phyloP scores from a whole-genome alignment of 345 rosid species.

The Raphanus raphanistrum region DNA sequence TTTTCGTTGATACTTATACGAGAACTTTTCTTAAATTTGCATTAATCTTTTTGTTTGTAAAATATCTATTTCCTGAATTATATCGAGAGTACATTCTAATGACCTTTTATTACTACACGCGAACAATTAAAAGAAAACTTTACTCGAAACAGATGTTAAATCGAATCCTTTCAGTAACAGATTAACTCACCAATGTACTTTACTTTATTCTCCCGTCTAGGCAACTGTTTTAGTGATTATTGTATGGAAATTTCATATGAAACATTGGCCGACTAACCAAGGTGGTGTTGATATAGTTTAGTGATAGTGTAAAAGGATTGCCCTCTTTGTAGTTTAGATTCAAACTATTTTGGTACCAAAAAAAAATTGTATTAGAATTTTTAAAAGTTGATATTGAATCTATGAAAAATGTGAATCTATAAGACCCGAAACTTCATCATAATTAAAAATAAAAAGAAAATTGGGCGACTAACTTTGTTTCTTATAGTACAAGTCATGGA shows the following conservation, averaged over 20 bases:
- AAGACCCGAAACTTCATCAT: too few species aligned
- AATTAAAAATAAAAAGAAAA: too few species aligned
- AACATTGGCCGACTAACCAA: neutral
- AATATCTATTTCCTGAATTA: neutral
- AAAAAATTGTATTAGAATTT: too few species aligned
- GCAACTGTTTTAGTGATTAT: neutral
- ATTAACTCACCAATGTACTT: neutral
- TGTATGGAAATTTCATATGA: neutral
- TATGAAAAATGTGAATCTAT: too few species aligned
- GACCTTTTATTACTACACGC: neutral
- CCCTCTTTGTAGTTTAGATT: too few species aligned
- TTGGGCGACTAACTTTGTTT: neutral
- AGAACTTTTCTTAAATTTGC: neutral
- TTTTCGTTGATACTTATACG: neutral
- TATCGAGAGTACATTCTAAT: neutral
- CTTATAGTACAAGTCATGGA: slow-evolving; percentile 1
- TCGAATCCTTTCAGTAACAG: neutral
- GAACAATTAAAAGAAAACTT: neutral
- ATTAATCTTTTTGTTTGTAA: neutral
- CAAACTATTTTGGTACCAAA: too few species aligned
- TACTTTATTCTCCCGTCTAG: neutral
- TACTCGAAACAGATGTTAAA: neutral
- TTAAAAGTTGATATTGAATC: too few species aligned
- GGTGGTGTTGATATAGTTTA: too few species aligned
- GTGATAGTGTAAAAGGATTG: too few species aligned